These are phyloP conservation scores for Ustilago curta DNA, from an alignment of 1,284 basidiomycete genomes.

Conservation along the genomic window DNA sequence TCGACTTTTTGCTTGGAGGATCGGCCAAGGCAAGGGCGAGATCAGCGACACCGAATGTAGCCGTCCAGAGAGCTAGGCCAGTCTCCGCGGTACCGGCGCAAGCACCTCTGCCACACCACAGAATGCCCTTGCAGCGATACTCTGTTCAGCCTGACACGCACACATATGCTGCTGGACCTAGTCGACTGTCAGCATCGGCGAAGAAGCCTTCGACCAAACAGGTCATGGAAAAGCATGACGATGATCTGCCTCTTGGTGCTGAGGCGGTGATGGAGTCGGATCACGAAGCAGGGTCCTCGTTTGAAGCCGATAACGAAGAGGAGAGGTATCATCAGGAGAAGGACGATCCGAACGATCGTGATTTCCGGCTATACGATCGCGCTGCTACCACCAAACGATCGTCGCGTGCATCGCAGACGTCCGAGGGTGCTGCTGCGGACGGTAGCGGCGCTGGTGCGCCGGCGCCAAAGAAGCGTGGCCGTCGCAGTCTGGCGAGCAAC, in stretches of 20 bases:
- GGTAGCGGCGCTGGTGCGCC: not conserved
- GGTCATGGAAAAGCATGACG: conserved; percentile 10
- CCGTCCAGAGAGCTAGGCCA: not conserved
- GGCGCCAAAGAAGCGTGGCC: conserved; percentile 4
- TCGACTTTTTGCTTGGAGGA: conserved; percentile 34
- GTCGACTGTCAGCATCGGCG: not conserved
- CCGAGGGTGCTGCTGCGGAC: not conserved
- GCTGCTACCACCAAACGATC: not conserved
- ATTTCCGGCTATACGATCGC: conserved; percentile 24
- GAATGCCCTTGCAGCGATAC: too few relatives aligned
- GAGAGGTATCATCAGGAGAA: not conserved
- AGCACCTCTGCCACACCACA: not conserved
- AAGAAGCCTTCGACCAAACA: not conserved
- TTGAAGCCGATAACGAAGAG: conserved; percentile 25
- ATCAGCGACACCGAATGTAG: conserved; percentile 7
- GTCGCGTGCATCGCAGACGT: conserved; percentile 1
- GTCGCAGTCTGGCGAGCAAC: conserved; percentile 21
- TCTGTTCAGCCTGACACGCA: not conserved
- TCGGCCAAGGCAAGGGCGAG: conserved; percentile 11
- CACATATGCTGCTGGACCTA: conserved; percentile 11
- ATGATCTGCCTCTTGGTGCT: conserved; percentile 26
- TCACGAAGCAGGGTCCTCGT: conserved; percentile 15
- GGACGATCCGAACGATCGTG: conserved; percentile 37
- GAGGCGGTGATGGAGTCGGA: conserved; percentile 34
- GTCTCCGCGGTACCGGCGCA: not conserved